Evolutionary conservation across 2,329 filamentous ascomycete genomes (phyloP), one percentile per base, ranked within the genome.

Genomic region (Tolypocladium pustulatum): DNA sequence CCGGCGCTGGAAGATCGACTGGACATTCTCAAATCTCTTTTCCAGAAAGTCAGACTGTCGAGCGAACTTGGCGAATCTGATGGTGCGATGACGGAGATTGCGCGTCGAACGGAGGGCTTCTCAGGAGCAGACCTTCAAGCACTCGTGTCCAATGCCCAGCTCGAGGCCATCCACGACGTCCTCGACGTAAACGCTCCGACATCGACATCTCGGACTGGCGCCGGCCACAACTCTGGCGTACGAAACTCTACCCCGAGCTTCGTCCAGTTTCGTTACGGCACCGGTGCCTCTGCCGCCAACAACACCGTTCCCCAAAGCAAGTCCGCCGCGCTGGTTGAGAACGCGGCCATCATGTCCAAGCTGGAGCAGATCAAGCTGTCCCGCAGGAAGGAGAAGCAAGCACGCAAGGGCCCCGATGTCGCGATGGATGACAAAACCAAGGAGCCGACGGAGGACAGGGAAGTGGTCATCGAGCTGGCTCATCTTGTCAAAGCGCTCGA

Each of bases 161-260:
- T 99, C 7, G 93, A 97, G 75, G 94, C 94, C 34, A 97, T 99
- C 63, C 94, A 99, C 69, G 92, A 97, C 65, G 86, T 95, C 2
- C 82, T 99, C 0, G 87, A 73, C 52, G 66, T 69, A 5, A 85
- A 57, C 84, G 87, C 63, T 6, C 64, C 66, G 78, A 84, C 51
- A 66, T 64, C 65, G 32, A 67, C 66, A 22, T 66, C 62, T 38
- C 71, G 69, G 53, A 69, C 69, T 13, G 68, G 71, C n/a, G 71
- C 68, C 62, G 70, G 73, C 56, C 69, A 70, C 63, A 68, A 73
- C 59, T 56, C 62, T 58, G 64, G 63, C 58, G 64, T 66, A 56
- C 56, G 66, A 20, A 67, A 65, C 54, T 67, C 70, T 46, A 68
- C 71, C 27, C 77, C 76, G 56, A 84, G 83, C 62, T 92, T 92